Conservation (phyloP, 345 rosid genomes). For the Eucalyptus urophylla region DNA sequence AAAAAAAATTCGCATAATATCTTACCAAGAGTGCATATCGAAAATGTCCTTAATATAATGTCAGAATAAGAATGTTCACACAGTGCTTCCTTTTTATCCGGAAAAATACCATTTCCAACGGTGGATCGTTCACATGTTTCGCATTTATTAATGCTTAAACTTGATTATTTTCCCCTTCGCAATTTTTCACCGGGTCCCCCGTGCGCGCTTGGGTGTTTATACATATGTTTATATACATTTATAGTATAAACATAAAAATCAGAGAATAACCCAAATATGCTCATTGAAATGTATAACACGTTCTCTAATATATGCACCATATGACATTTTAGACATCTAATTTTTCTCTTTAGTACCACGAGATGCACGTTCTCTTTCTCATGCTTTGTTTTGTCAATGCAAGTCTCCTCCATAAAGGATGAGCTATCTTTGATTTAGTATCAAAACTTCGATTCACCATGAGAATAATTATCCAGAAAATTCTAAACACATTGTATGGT, state of each 20-base stretch:
- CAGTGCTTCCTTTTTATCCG: background rate
- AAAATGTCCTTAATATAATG: background rate
- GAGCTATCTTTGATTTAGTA: background rate
- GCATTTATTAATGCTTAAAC: background rate
- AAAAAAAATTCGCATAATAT: background rate
- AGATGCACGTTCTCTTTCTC: background rate
- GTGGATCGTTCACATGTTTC: background rate
- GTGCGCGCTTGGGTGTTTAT: background rate
- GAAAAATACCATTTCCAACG: background rate
- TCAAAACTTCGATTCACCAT: background rate
- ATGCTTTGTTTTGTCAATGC: background rate
- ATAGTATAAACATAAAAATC: background rate
- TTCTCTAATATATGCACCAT: background rate
- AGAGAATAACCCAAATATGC: background rate
- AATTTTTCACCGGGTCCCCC: background rate
- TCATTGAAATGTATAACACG: background rate
- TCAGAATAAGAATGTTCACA: background rate
- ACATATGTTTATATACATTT: background rate
- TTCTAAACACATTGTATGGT: background rate
- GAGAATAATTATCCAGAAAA: background rate
- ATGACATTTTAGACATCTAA: background rate
- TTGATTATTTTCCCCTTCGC: background rate
- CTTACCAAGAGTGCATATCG: background rate
- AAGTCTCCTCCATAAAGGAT: background rate
- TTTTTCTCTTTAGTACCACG: background rate